phyloP scores from a whole-genome alignment of 2,329 filamentous ascomycete species.

The Diaporthe vaccinii region DNA sequence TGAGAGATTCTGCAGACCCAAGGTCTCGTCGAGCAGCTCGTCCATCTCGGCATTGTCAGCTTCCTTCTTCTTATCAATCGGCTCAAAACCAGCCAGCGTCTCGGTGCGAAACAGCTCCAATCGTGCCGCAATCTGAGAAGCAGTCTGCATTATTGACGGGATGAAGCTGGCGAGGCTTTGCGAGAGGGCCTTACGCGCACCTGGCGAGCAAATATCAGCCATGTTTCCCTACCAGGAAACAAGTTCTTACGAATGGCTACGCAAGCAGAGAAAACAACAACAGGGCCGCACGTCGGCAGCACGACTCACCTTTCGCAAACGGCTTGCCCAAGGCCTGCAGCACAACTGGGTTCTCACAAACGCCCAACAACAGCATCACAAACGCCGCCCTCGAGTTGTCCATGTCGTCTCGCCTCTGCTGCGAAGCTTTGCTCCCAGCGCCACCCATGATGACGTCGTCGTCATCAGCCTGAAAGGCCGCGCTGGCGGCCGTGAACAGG shows the following conservation, averaged over 20 bases:
- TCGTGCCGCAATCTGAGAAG: slow-evolving; percentile 61
- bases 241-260: slow-evolving; percentile 28
- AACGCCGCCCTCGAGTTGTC: slow-evolving; percentile 73
- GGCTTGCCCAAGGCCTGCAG: slow-evolving; percentile 66
- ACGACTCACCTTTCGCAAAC: slow-evolving; percentile 63
- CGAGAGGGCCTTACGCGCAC: slow-evolving; percentile 62
- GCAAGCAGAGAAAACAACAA: neutral
- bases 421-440: slow-evolving; percentile 52
- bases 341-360: slow-evolving; percentile 72
- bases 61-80: slow-evolving; percentile 65
- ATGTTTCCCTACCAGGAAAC: neutral
- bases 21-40: slow-evolving; percentile 68
- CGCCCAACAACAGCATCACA: slow-evolving; percentile 71
- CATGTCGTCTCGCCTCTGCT: slow-evolving; percentile 67
- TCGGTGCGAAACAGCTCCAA: slow-evolving; percentile 71
- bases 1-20: slow-evolving; percentile 68
- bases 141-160: slow-evolving; percentile 65
- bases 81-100: slow-evolving; percentile 68
- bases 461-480: slow-evolving; percentile 57
- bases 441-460: slow-evolving; percentile 60
- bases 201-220: slow-evolving; percentile 49
- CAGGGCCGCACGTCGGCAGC: slow-evolving; percentile 44
- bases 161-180: slow-evolving; percentile 67
- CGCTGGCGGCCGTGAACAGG: slow-evolving; percentile 65
- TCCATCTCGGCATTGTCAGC: slow-evolving; percentile 66